Base-by-base conservation (phyloP, 768 basidiomycete genomes). In the Rhizopogon roseolus region DNA sequence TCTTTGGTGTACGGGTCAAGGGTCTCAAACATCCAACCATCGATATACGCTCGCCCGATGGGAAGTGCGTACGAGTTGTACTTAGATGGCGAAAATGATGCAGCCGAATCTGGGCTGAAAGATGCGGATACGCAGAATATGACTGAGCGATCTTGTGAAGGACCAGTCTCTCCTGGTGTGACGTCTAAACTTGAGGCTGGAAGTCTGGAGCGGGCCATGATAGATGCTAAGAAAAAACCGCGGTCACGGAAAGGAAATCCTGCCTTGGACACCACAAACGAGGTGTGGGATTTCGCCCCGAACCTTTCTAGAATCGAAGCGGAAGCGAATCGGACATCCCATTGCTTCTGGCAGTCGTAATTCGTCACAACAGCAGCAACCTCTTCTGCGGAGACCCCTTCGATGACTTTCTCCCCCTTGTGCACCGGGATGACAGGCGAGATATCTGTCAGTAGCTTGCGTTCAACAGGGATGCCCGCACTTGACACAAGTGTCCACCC, bases 1-100 rank as follows among this genome's bases (percentile, higher is more conserved):
- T 96, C 93, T 56, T 86, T 86, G 22, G 92, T 88, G 60, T 98
- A 98, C 0, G 95, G 94, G 64, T 98, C 96, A 44, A 98, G 80
- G 4, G 96, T 98, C 73, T 99, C 94, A 62, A 97, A 71, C 32
- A 96, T 84, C 97, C 97, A 99, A 2, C 90, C 96, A 62, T 98
- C 94, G 6, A 99, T 72, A 59, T 90, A 85, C 34, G 93, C 75
- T 13, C 88, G 82, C 2, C 93, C 96, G 14, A 90, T 75, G 0
- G 92, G 90, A 8, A 92, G 77, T 1, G 54, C 62, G 50, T 82
- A 81, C 0, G 91, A 76, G 67, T 98, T 98, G 67, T 90, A 88
- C 65, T 90, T 93, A 6, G 70, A 64, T 2, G 78, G 41, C 19
- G 80, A 76, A 63, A 90, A 91, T 1, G 71, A 63, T 13, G 76